Percentiles rank a stretch among this genome's conserved stretches.
Conservation (phyloP, 164 flowering plant genomes). For the Protea cynaroides region DNA sequence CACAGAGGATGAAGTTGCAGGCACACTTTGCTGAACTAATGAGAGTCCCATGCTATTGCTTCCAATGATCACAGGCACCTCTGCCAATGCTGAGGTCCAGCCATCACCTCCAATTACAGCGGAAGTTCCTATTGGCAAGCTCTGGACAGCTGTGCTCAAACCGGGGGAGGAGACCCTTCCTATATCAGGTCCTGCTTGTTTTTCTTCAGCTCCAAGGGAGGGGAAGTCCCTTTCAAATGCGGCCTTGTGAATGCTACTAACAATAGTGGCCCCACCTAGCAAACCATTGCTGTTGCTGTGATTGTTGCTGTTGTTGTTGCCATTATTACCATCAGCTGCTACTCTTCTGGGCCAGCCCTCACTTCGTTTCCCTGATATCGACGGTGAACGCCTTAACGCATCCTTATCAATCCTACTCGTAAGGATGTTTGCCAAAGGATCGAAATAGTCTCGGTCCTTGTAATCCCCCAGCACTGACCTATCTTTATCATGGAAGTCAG, state of each 20-base stretch:
- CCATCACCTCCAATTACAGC: slow-evolving; percentile 61
- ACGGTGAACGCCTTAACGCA: slow-evolving; percentile 49
- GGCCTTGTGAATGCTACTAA: slow-evolving; percentile 35
- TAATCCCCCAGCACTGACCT: slow-evolving; percentile 32
- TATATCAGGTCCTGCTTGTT: slow-evolving; percentile 41
- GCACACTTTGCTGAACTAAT: slow-evolving; percentile 34
- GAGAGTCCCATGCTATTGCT: slow-evolving; percentile 27
- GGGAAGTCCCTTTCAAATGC: slow-evolving; percentile 67
- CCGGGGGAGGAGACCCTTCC: slow-evolving; percentile 70
- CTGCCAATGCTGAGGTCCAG: slow-evolving; percentile 86
- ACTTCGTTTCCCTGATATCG: slow-evolving; percentile 47
- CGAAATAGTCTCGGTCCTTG: slow-evolving; percentile 44
- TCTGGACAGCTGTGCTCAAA: slow-evolving; percentile 45
- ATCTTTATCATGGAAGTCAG: slow-evolving; percentile 39
- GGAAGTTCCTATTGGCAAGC: slow-evolving; percentile 54
- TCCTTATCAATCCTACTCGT: slow-evolving; percentile 43
- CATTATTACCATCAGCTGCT: slow-evolving; percentile 25
- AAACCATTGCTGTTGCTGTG: slow-evolving; percentile 16
- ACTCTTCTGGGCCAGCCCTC: slow-evolving; percentile 36
- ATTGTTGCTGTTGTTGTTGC: slow-evolving; percentile 9
- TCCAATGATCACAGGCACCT: slow-evolving; percentile 56
- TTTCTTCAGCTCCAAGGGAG: slow-evolving; percentile 67
- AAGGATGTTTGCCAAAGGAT: slow-evolving; percentile 30
- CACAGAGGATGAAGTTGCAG: slow-evolving; percentile 21
- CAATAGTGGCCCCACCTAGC: slow-evolving; percentile 22